Percentiles rank a stretch among this genome's conserved stretches.
These are phyloP conservation scores for Camelina hispida DNA, from an alignment of 345 rosid genomes.

Conservation along the genomic window DNA sequence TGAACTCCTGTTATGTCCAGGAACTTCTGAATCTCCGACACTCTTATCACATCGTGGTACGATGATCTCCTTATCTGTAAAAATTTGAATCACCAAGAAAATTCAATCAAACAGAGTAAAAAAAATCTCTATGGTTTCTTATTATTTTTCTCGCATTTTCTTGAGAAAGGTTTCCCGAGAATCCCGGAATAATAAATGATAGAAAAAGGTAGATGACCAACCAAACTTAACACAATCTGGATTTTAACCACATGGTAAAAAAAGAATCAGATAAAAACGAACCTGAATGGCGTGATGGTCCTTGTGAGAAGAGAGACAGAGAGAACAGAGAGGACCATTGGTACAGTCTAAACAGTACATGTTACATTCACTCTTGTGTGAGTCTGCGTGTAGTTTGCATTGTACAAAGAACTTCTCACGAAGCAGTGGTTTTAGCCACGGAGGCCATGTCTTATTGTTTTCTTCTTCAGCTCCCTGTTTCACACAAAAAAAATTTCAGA, in stretches of 20 bases:
- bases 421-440: constrained; percentile 80
- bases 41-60: constrained; percentile 97
- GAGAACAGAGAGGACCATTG: constrained; percentile 84
- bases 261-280: not conserved
- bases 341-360: constrained; percentile 96
- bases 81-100: not conserved
- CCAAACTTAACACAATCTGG: constrained; percentile 16
- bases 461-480: constrained; percentile 66
- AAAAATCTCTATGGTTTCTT: not conserved
- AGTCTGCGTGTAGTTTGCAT: constrained; percentile 84
- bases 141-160: not conserved
- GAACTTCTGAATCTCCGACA: constrained; percentile 83
- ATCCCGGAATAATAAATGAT: constrained; percentile 5
- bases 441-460: constrained; percentile 71
- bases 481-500: not conserved
- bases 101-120: not conserved
- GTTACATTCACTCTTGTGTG: constrained; percentile 96
- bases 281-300: constrained; percentile 93
- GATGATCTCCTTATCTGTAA: constrained; percentile 95
- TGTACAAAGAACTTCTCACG: constrained; percentile 82
- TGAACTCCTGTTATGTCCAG: constrained; percentile 92
- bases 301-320: constrained; percentile 71
- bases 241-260: not conserved
- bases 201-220: constrained; percentile 15
- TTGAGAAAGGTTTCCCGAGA: not conserved